Evolutionary conservation across 2,329 filamentous ascomycete species (phyloP), one percentile per base, ranked within the genome.

Genomic region (Penicillium griseofulvum): DNA sequence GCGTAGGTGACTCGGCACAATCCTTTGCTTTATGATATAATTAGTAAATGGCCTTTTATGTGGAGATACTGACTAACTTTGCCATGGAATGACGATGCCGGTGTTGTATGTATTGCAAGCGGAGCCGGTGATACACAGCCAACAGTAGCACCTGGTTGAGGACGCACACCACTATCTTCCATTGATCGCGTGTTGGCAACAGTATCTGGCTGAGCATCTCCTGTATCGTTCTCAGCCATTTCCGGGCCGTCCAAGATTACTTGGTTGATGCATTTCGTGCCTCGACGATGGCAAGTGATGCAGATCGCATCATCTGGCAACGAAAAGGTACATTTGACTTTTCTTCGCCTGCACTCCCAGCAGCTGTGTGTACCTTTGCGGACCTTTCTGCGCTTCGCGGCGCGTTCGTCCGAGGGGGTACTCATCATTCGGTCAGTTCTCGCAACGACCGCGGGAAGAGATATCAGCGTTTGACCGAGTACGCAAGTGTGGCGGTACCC

Each of bases 281-380:
- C 29, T 36, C 44, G 44, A 36, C 44, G 44, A 24, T 46, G 29
- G 19, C 44, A 46, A 24, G 8, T 36, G 8, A 34, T 33, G 29
- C 44, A 46, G 17, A 46, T 46, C n/a, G 43, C 31, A 57, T 63
- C 56, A 28, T 50, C 45, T 16, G 47, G 39, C 17, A 44, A 24
- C 47, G 60, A 61, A 56, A 65, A 65, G 12, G 61, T 46, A 46
- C 44, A 36, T 7, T 46, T 46, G 44, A 46, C 44, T 26, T 46
- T 46, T 36, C 44, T 46, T 29, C 14, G 29, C 9, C 44, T 46
- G 16, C 44, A 46, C 54, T 52, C 54, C 53, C 49, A 56, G 54
- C 34, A 64, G 48, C 36, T 52, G 38, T 31, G 58, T 16, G 68
- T 70, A 34, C 68, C 68, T 58, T 70, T 68, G 36, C 68, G 68